Evolutionary conservation across 371 early-diverging fungal genomes (phyloP).

Genomic region (Haplosporangium sp.): DNA sequence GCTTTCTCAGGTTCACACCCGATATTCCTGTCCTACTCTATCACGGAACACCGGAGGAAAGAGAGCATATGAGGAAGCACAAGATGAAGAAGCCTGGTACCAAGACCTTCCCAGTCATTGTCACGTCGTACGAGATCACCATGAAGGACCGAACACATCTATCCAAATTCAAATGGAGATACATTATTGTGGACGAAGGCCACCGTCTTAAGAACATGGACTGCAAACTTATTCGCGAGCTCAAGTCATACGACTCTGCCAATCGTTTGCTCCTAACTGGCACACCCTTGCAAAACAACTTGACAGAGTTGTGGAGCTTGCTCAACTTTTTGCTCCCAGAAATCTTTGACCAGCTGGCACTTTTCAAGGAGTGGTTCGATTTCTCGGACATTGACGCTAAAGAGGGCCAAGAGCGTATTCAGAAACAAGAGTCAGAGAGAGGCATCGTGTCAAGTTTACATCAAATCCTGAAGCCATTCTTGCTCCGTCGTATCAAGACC

Average conservation of each 20-base stretch:
- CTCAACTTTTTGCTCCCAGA: conserved; percentile 94
- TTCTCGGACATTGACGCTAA: conserved; percentile 79
- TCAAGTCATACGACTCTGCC: conserved; percentile 85
- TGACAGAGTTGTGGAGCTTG: conserved; percentile 93
- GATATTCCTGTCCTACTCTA: conserved; percentile 90
- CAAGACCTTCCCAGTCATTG: conserved; percentile 77
- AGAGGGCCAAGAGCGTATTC: conserved; percentile 75
- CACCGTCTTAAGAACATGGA: conserved; percentile 96
- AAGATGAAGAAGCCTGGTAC: conserved; percentile 69
- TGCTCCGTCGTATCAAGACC: conserved; percentile 95
- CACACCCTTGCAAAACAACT: conserved; percentile 96
- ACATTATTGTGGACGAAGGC: conserved; percentile 96
- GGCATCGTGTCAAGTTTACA: conserved; percentile 86
- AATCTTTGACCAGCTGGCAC: conserved; percentile 88
- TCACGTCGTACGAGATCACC: conserved; percentile 94
- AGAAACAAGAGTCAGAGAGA: conserved; percentile 77
- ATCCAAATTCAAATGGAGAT: conserved; percentile 83
- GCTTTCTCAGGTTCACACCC: conserved; percentile 79
- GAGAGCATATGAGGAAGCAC: conserved; percentile 80
- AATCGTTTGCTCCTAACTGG: conserved; percentile 92
- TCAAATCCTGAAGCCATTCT: conserved; percentile 91
- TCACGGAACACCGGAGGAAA: conserved; percentile 87
- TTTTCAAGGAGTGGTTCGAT: conserved; percentile 89
- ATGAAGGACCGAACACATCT: conserved; percentile 85
- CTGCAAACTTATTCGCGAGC: conserved; percentile 87